Percentiles rank a stretch among this genome's conserved stretches.
These are phyloP conservation scores for Nitzschia sp. DNA, from an alignment of 108 stramenopile species.

Conservation along the genomic window DNA sequence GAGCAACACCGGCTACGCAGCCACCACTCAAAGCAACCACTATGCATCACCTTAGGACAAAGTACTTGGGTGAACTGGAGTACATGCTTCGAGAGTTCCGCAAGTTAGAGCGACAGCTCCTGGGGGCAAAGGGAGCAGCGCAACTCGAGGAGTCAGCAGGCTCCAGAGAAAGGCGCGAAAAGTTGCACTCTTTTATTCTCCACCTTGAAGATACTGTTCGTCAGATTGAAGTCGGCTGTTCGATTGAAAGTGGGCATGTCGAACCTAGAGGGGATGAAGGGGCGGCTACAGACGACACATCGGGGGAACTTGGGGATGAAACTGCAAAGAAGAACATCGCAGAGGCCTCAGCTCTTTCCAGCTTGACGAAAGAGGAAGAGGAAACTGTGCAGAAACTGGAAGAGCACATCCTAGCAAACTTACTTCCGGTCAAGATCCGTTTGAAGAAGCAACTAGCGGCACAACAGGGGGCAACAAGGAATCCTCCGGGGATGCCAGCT, in stretches of 20 bases:
- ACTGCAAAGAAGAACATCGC: conserved; percentile 30
- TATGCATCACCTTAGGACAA: conserved; percentile 61
- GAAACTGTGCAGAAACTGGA: conserved; percentile 81
- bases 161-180: conserved; percentile 78
- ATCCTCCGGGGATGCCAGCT: conserved; percentile 75
- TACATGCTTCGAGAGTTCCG: conserved; percentile 86
- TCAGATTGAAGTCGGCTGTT: conserved; percentile 69
- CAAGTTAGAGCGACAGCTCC: conserved; percentile 78
- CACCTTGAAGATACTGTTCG: conserved; percentile 82
- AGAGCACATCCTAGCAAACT: conserved; percentile 84
- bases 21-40: conserved; percentile 54
- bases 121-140: conserved; percentile 62
- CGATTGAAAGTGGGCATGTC: conserved; percentile 43
- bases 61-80: conserved; percentile 72
- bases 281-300: neutral
- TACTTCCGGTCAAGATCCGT: conserved; percentile 82
- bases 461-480: conserved; percentile 80
- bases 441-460: conserved; percentile 81
- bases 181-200: conserved; percentile 82
- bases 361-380: conserved; percentile 59
- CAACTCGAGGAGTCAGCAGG: conserved; percentile 63
- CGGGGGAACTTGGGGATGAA: conserved; percentile 6
- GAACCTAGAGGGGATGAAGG: neutral
- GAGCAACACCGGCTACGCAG: neutral
- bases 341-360: conserved; percentile 43